phyloP scores from a whole-genome alignment of 345 rosid genomes.

The Salix exigua region DNA sequence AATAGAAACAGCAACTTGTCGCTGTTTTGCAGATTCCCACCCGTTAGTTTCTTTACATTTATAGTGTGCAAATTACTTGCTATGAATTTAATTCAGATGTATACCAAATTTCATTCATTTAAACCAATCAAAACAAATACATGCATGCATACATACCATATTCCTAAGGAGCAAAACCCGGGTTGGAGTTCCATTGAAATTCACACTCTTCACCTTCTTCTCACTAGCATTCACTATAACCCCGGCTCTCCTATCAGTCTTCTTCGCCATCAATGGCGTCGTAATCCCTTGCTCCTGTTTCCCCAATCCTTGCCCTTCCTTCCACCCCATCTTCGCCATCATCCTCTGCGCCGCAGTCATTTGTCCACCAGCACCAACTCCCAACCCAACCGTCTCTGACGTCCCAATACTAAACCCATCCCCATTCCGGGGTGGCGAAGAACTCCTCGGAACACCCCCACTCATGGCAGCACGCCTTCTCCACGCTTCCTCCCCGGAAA shows the following conservation, averaged over 20 bases:
- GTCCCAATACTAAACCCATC: slow-evolving; percentile 74
- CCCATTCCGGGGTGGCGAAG: slow-evolving; percentile 61
- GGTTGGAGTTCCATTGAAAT: slow-evolving; percentile 77
- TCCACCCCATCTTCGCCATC: slow-evolving; percentile 99
- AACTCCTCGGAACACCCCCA: slow-evolving; percentile 52
- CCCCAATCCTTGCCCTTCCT: slow-evolving; percentile 97
- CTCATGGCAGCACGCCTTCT: slow-evolving; percentile 92
- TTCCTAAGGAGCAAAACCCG: slow-evolving; percentile 80
- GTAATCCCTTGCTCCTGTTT: slow-evolving; percentile 95
- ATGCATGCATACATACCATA: slow-evolving; percentile 69
- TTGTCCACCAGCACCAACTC: slow-evolving; percentile 95
- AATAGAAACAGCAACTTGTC: background rate
- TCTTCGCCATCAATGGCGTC: slow-evolving; percentile 94
- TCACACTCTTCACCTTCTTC: slow-evolving; percentile 91
- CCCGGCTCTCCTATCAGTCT: slow-evolving; percentile 97
- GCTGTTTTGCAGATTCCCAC: background rate
- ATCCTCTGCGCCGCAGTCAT: slow-evolving; percentile 99
- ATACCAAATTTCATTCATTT: too few species aligned
- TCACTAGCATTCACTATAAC: slow-evolving; percentile 94
- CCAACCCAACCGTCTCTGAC: slow-evolving; percentile 84
- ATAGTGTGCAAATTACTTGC: background rate
- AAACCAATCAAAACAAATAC: background rate
- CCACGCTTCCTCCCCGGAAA: slow-evolving; percentile 98
- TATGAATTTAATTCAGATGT: background rate
- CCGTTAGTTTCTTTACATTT: background rate